Evolutionary conservation across 305 asterid species (phyloP).

Genomic region (Solanum hybrid): DNA sequence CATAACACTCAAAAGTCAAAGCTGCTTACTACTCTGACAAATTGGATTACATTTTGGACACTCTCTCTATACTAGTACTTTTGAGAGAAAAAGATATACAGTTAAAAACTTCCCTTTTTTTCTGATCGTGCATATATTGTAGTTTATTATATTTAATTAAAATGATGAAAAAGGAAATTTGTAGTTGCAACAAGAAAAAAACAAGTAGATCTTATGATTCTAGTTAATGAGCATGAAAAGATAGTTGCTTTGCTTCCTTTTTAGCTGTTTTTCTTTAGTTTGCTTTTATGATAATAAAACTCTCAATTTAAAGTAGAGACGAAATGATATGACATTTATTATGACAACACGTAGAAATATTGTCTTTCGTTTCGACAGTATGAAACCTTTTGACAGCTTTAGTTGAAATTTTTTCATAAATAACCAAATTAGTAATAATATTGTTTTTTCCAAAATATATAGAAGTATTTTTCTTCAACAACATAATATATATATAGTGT

Average conservation of each 20-base stretch:
- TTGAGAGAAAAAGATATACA: background rate
- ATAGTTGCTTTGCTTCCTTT: background rate
- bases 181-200: background rate
- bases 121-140: background rate
- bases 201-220: background rate
- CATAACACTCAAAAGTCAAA: background rate
- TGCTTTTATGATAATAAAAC: background rate
- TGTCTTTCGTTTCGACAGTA: background rate
- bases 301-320: background rate
- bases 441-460: background rate
- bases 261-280: background rate
- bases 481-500: background rate
- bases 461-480: background rate
- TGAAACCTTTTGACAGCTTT: fast-evolving
- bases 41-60: background rate
- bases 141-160: background rate
- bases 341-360: background rate
- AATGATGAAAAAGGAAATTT: background rate
- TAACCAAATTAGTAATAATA: background rate
- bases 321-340: background rate
- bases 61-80: background rate
- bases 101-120: background rate
- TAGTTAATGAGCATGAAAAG: conserved; percentile 5
- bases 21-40: background rate
- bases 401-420: background rate